Evolutionary conservation across 352 stramenopile genomes (phyloP).

Genomic region (Globisporangium solare): DNA sequence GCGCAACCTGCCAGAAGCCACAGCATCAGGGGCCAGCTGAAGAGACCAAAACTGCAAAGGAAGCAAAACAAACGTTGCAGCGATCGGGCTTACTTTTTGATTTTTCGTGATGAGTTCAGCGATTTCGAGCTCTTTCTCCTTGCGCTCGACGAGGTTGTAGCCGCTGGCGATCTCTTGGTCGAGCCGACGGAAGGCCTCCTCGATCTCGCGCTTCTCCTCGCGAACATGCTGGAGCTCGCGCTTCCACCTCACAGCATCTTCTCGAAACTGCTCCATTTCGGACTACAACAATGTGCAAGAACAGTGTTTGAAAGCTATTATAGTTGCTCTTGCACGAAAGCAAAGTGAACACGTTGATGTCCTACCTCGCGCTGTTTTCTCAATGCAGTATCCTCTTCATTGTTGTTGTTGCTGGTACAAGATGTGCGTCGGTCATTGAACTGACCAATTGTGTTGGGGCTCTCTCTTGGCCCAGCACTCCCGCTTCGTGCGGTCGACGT

Average conservation of each 20-base stretch:
- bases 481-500: neutral
- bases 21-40: neutral
- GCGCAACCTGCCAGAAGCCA: constrained; percentile 28
- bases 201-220: constrained; percentile 38
- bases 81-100: constrained; percentile 27
- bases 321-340: neutral
- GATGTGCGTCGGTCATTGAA: constrained; percentile 4
- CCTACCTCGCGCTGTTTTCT: constrained; percentile 20
- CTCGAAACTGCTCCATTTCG: constrained; percentile 23
- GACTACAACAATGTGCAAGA: neutral
- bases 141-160: constrained; percentile 50
- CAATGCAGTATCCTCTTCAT: constrained; percentile 17
- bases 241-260: constrained; percentile 19
- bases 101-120: constrained; percentile 56
- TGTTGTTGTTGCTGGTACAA: constrained; percentile 16
- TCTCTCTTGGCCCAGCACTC: constrained; percentile 1
- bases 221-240: constrained; percentile 32
- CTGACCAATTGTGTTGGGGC: neutral
- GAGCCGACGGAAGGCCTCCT: constrained; percentile 43
- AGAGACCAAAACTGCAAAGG: too few relatives aligned
- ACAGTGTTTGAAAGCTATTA: neutral
- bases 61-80: neutral
- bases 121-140: constrained; percentile 63
- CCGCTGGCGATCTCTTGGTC: constrained; percentile 49
- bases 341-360: neutral